Conservation (phyloP, 169 alveolate genomes). For the Eimeria brunetti region DNA sequence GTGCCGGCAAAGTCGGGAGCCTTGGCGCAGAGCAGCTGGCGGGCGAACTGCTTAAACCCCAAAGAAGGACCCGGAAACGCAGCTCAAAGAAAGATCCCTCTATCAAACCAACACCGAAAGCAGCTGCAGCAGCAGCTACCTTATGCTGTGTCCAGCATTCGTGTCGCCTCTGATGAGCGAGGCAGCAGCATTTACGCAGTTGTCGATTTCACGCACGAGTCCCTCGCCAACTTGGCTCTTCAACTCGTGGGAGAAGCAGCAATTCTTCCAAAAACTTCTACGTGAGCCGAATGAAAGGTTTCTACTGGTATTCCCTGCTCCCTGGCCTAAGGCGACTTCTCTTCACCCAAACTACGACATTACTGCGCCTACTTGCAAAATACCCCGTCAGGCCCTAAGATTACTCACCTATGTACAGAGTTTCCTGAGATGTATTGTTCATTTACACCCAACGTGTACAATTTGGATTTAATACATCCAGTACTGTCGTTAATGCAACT, state of each 20-base stretch:
- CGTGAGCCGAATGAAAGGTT: background rate
- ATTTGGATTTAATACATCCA: background rate
- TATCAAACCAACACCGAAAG: background rate
- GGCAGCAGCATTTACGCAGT: conserved; percentile 56
- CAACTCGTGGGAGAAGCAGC: conserved; percentile 29
- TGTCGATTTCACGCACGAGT: conserved; percentile 63
- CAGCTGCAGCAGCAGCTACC: conserved; percentile 51
- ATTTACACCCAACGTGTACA: background rate
- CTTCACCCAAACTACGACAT: background rate
- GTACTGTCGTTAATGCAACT: background rate
- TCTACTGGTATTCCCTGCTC: background rate
- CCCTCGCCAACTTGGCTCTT: conserved; percentile 22
- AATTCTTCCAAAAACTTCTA: conserved; percentile 9
- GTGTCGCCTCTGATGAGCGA: conserved; percentile 21
- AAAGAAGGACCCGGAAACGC: background rate
- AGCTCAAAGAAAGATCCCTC: background rate
- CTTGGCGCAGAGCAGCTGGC: conserved; percentile 45
- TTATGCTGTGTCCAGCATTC: conserved; percentile 44
- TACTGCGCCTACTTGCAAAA: background rate
- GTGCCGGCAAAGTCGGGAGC: conserved; percentile 39
- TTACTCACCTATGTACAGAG: background rate
- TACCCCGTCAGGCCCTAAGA: background rate
- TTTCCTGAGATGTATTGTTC: too few relatives aligned
- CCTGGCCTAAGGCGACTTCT: background rate
- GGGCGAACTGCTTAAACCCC: background rate